phyloP scores from a whole-genome alignment of 768 basidiomycete species.

The Phlebiopsis gigantea region DNA sequence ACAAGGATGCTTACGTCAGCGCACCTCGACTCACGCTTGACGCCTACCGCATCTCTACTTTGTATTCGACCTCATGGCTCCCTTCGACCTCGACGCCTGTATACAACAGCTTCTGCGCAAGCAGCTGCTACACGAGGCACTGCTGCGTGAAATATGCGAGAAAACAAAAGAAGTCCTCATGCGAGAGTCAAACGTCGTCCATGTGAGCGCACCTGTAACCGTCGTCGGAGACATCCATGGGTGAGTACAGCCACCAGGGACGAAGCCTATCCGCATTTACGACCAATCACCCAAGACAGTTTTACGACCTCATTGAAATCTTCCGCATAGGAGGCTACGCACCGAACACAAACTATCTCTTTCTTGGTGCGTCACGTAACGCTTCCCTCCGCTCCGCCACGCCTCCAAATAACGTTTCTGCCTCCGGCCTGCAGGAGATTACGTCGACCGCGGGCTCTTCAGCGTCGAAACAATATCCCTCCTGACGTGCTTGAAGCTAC shows the following conservation, averaged over 20 bases:
- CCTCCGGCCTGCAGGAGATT: slow-evolving; percentile 65
- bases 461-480: slow-evolving; percentile 98
- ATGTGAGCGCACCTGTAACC: slow-evolving; percentile 93
- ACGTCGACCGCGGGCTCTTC: slow-evolving; percentile 96
- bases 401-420: slow-evolving; percentile 9
- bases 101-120: slow-evolving; percentile 87
- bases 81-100: slow-evolving; percentile 96
- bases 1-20: background rate
- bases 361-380: slow-evolving; percentile 64
- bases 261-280: slow-evolving; percentile 18
- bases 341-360: slow-evolving; percentile 96
- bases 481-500: slow-evolving; percentile 91
- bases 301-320: slow-evolving; percentile 98
- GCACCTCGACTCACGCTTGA: background rate
- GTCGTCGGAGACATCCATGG: slow-evolving; percentile 99
- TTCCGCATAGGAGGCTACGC: slow-evolving; percentile 98
- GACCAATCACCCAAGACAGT: slow-evolving; percentile 70
- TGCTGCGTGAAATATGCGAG: slow-evolving; percentile 97
- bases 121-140: slow-evolving; percentile 90
- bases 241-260: slow-evolving; percentile 43
- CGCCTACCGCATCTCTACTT: background rate
- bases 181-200: slow-evolving; percentile 98
- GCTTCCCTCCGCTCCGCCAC: slow-evolving; percentile 3
- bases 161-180: slow-evolving; percentile 99
- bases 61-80: slow-evolving; percentile 30